Base-by-base conservation (phyloP, 345 rosid genomes). In the Litchi chinensis region DNA sequence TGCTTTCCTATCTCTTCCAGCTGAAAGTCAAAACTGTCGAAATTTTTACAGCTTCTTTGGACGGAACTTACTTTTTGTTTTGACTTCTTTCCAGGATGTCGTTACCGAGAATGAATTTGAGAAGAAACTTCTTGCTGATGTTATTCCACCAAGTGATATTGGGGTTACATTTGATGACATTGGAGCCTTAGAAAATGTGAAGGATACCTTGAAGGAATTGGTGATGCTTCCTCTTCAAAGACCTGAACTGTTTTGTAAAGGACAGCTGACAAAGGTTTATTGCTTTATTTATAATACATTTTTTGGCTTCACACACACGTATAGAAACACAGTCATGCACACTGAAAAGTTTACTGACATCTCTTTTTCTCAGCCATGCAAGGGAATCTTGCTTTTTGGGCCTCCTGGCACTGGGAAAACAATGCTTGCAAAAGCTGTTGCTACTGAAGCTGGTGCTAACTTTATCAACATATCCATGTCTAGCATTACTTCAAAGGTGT, bases 381-480 rank as follows among this genome's bases (percentile, higher is more conserved):
- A 97, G 82, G 99, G 99, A 76, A 97, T 97, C 70, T 83, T 97
- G 83, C 88, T 97, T 63, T 97, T 97, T 86, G 99, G 99, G 79
- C 99, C 99, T 73, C 99, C 99, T 85, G 99, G 99, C 76, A 97
- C 99, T 50, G 99, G 99, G 22, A 97, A 97, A 87, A 97, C 99
- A 65, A 97, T 97, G 99, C 90, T 97, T 70, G 99, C 99, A 10
- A 97, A 97, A 85, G 99, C 99, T 43, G 99, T 97, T 82, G 98
- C 99, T 41, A 97, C 99, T 24, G 98, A 97, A 73, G 98, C 98
- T 77, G 98, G 99, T 26, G 99, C 99, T 71, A 97, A 97, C 87
- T 97, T 97, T 81, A 93, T 97, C 52, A 97, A 97, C 84, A 97
- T 97, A 83, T 97, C 99, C n/a, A 97, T 97, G 99, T 97, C 99